Evolutionary conservation across 2,329 filamentous ascomycete genomes (phyloP), one percentile per base, ranked within the genome.

Genomic region (Colletotrichum falcatum): DNA sequence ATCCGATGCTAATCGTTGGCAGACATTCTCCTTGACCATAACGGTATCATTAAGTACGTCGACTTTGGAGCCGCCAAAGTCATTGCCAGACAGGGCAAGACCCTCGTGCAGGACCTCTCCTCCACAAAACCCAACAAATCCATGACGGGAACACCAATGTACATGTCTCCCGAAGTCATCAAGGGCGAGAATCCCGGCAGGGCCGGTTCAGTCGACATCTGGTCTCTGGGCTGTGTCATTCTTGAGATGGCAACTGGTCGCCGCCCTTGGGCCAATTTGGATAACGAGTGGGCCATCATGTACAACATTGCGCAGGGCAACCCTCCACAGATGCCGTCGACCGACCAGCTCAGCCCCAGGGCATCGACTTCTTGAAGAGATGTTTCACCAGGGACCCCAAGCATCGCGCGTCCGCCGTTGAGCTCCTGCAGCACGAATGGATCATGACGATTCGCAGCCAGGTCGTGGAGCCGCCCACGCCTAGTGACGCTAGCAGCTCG

Each of bases 271-370:
- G 94, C 94, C 33, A 94, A 92, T 74, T 90, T 98, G 56, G 96
- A 99, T 83, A 99, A 99, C 79, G 96, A 99, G 81, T 99, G 95
- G 94, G 96, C 96, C 51, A 98, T 99, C 83, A 99, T 99, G 96
- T 99, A 98, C 87, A 98, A 98, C 84, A 99, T 99, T 77, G 96
- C 96, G 1, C 95, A 97, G 79, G 96, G 96, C 74, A 97, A 98
- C 76, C 93, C 94, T 59, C 96, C 96, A 7, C 92, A 94, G 78
- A 86, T 98, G 66, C 96, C 96, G 1, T 87, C 89, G 0, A 79
- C 85, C 0, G 95, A 98, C 62, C 95, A 98, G 81, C 88, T 99
- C 73, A 96, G 93, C 77, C 88, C 91, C 82, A 89, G 66, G 96
- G 96, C 28, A 90, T 98, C 73, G 94, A 98, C 78, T 98, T 99